Evolutionary conservation across 805 yeast species (phyloP).

Genomic region (Hanseniaspora vineae): DNA sequence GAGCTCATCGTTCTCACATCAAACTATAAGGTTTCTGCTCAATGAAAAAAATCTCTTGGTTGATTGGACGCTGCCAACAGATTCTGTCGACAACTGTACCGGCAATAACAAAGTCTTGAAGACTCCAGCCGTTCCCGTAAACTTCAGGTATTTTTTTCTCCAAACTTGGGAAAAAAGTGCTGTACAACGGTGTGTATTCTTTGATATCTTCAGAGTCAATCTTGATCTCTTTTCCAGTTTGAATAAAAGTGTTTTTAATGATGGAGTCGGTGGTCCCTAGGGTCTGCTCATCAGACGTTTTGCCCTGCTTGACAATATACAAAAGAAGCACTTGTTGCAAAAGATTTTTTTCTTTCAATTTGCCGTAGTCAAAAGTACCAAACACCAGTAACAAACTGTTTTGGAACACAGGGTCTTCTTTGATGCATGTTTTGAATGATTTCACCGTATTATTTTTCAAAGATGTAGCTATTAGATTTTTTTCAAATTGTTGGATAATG

Average conservation of each 20-base stretch:
- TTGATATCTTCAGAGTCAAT: constrained; percentile 41
- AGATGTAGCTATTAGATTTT: constrained; percentile 24
- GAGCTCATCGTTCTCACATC: background rate
- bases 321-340: constrained; percentile 47
- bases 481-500: constrained; percentile 13
- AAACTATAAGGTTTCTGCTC: constrained; percentile 10
- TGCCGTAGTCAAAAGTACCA: constrained; percentile 45
- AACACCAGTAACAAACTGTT: constrained; percentile 42
- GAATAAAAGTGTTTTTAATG: constrained; percentile 29
- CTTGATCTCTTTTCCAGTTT: constrained; percentile 25
- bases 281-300: background rate
- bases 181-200: constrained; percentile 41
- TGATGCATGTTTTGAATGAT: constrained; percentile 45
- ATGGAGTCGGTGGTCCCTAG: constrained; percentile 34
- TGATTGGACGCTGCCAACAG: constrained; percentile 29
- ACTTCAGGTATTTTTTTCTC: constrained; percentile 42
- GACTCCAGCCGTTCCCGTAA: constrained; percentile 35
- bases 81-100: constrained; percentile 39
- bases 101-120: constrained; percentile 31
- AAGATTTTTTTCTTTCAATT: constrained; percentile 33
- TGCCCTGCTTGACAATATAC: constrained; percentile 39
- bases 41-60: constrained; percentile 25
- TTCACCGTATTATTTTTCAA: constrained; percentile 34
- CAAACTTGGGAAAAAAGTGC: constrained; percentile 37
- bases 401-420: constrained; percentile 39